Percentiles rank a stretch among this genome's conserved stretches.
phyloP scores from a whole-genome alignment of 768 basidiomycete species.

The Agrocybe pediades region DNA sequence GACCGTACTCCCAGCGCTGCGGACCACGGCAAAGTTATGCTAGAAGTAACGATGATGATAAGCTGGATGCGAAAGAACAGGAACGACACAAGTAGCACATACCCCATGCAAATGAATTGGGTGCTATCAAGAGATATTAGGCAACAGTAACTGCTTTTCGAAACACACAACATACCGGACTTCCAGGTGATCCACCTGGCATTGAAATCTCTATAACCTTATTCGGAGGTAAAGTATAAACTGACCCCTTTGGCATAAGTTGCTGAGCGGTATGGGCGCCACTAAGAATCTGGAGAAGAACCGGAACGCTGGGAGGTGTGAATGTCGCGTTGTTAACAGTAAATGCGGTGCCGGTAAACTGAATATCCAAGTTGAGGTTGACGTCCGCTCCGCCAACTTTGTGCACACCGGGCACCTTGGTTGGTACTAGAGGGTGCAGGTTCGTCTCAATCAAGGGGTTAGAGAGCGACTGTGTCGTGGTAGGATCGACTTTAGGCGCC shows the following conservation, averaged over 20 bases:
- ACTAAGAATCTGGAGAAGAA: conserved; percentile 47
- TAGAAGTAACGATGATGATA: conserved; percentile 11
- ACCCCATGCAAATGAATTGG: conserved; percentile 48
- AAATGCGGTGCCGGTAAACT: conserved; percentile 22
- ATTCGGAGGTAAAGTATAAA: conserved; percentile 42
- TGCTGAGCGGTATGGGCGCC: conserved; percentile 36
- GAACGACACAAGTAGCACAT: conserved; percentile 5
- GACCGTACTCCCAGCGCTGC: conserved; percentile 35
- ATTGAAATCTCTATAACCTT: conserved; percentile 50
- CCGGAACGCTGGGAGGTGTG: conserved; percentile 39
- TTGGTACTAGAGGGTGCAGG: conserved; percentile 32
- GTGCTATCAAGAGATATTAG: conserved; percentile 24
- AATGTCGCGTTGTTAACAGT: conserved; percentile 36
- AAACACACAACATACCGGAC: conserved; percentile 29
- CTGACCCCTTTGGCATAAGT: conserved; percentile 39
- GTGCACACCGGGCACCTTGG: conserved; percentile 31
- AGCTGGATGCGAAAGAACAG: neutral
- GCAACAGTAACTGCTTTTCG: neutral
- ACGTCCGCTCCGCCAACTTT: conserved; percentile 40
- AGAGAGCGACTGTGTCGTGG: conserved; percentile 26
- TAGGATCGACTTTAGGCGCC: conserved; percentile 40
- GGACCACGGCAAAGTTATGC: conserved; percentile 41
- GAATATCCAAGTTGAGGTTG: conserved; percentile 33
- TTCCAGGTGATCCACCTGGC: conserved; percentile 36
- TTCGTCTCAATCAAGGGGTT: conserved; percentile 37